These are phyloP conservation scores for Scedosporium apiospermum DNA, from an alignment of 2,329 filamentous ascomycete species.

Conservation along the genomic window DNA sequence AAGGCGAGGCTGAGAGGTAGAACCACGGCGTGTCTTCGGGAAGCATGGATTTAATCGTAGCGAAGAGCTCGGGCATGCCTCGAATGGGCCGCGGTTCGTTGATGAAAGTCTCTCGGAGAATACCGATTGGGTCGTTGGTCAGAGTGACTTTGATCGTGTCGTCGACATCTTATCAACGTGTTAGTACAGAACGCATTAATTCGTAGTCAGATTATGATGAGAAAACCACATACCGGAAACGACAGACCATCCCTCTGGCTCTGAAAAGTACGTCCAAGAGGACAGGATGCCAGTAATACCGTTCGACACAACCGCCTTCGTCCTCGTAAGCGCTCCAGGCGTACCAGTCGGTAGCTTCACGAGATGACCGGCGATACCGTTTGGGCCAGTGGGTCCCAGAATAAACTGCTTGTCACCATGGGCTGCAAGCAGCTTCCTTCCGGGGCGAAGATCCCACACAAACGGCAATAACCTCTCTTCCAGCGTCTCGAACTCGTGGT, in stretches of 20 bases:
- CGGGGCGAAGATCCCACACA: conserved; percentile 64
- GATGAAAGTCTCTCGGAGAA: conserved; percentile 75
- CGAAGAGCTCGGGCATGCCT: conserved; percentile 82
- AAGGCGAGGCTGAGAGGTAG: conserved; percentile 88
- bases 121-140: conserved; percentile 70
- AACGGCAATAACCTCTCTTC: conserved; percentile 66
- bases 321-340: conserved; percentile 35
- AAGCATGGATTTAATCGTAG: conserved; percentile 46
- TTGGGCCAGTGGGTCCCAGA: conserved; percentile 60
- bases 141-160: conserved; percentile 91
- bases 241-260: conserved; percentile 71
- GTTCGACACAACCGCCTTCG: conserved; percentile 38
- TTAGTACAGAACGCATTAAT: conserved; percentile 9
- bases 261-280: conserved; percentile 66
- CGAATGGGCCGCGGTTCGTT: conserved; percentile 60
- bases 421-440: conserved; percentile 55
- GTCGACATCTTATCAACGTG: conserved; percentile 58
- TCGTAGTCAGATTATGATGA: neutral
- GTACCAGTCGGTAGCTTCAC: conserved; percentile 38
- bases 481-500: conserved; percentile 49
- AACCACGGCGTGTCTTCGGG: conserved; percentile 65
- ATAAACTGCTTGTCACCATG: conserved; percentile 40
- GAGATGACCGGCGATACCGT: conserved; percentile 62
- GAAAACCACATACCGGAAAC: conserved; percentile 50
- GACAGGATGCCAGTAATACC: conserved; percentile 45